Evolutionary conservation across 208 protist species (phyloP).

Genomic region (Acanthamoeba divionensis): DNA sequence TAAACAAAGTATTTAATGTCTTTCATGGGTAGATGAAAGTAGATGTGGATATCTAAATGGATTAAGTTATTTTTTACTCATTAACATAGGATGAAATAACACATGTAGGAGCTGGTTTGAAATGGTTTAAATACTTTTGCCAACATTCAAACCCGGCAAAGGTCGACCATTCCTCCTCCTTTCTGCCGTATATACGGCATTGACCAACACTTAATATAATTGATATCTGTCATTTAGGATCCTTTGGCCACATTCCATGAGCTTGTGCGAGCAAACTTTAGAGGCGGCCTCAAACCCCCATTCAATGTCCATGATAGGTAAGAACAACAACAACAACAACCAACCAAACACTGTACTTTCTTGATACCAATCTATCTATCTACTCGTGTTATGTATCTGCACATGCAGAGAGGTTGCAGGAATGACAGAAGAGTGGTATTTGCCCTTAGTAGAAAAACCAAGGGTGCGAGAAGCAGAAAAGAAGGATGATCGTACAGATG

Average conservation of each 20-base stretch:
- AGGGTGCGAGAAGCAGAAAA: no score
- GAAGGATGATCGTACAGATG: no score
- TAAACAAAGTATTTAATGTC: neutral
- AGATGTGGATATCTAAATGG: neutral
- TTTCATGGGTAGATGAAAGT: neutral
- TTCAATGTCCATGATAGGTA: neutral
- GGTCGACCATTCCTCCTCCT: neutral
- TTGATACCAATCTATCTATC: neutral
- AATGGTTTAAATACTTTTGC: constrained; percentile 40
- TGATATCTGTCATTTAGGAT: neutral
- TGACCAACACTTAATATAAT: neutral
- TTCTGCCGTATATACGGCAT: neutral
- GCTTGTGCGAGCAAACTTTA: constrained; percentile 5
- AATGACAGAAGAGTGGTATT: constrained; percentile 41
- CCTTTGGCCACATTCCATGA: neutral
- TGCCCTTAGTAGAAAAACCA: neutral
- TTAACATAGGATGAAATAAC: constrained; percentile 35
- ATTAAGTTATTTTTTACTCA: neutral
- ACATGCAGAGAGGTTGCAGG: neutral
- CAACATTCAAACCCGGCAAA: neutral
- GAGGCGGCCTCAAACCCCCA: neutral
- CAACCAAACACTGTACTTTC: neutral
- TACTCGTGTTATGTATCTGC: neutral
- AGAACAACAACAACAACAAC: no score
- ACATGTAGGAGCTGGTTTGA: constrained; percentile 17